Evolutionary conservation across 208 protist genomes (phyloP), one percentile per base, ranked within the genome.

Genomic region (Trypanosoma grayi): DNA sequence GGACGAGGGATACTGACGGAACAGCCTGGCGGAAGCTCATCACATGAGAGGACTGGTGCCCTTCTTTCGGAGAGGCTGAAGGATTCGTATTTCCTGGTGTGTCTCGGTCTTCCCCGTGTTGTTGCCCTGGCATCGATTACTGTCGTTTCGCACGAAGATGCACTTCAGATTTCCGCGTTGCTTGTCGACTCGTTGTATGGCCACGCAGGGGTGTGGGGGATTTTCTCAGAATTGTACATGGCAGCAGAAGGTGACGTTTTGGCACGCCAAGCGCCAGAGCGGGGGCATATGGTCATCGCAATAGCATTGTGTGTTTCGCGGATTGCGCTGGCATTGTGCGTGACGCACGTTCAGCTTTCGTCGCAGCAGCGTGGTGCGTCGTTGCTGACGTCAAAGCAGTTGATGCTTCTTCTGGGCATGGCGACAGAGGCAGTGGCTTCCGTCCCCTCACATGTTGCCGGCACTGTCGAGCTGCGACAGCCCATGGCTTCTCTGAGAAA

Each of bases 321-420:
- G 7, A 41, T 44, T 45, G 11, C 57, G 1, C 33, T 62, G 25
- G 20, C 57, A n/a, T n/a, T 62, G 4, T 62, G 43, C 44, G 20
- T 22, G 13, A 31, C 43, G 2, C 25, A 53, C 34, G 33, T 13
- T 40, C 10, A 62, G 7, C 31, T 62, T 18, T 43, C 24, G 27
- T 50, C 37, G 20, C 46, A 25, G 40, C 24, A 48, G 11, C 37
- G 37, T 6, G 53, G 45, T 30, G 25, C 33, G 44, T 11, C 9
- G 7, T 16, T 61, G 22, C 33, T 69, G 4, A 63, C 50, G 14
- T 41, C 45, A 20, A 66, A 46, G 20, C 62, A 76, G 13, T 45
- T 76, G 20, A 54, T n/a, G n/a, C 50, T 70, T 53, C 30, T 76
- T 46, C 27, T 76, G 28, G 58, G 57, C n/a, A 61, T 76, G 20